These are phyloP conservation scores for Rhododendron molle DNA, from an alignment of 148 eudicot species.

Conservation along the genomic window DNA sequence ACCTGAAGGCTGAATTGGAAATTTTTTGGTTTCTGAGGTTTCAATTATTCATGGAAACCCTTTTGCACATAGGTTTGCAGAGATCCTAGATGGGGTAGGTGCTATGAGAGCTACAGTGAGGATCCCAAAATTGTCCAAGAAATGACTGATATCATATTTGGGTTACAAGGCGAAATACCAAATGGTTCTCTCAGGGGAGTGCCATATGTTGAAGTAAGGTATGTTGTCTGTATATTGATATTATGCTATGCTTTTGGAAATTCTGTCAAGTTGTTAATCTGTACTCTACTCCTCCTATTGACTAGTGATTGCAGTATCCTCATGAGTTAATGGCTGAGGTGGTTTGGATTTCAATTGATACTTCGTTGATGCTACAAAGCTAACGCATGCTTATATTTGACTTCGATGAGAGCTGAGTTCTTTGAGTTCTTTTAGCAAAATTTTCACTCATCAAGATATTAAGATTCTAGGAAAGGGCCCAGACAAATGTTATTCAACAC, in stretches of 20 bases:
- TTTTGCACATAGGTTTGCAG: slow-evolving; percentile 60
- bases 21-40: slow-evolving; percentile 1
- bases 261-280: neutral
- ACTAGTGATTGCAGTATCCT: neutral
- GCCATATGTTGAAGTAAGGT: slow-evolving; percentile 75
- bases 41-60: slow-evolving; percentile 6
- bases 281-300: neutral
- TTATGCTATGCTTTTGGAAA: neutral
- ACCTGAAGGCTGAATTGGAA: neutral
- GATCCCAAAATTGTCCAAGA: slow-evolving; percentile 67
- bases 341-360: neutral
- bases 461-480: neutral
- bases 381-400: neutral
- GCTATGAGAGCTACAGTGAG: slow-evolving; percentile 87
- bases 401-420: no score
- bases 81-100: slow-evolving; percentile 92
- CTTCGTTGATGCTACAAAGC: neutral
- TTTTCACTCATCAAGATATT: neutral
- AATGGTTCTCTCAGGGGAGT: slow-evolving; percentile 42
- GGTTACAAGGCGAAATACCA: slow-evolving; percentile 70
- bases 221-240: slow-evolving; percentile 17
- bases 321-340: neutral
- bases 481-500: neutral
- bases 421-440: neutral
- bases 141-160: slow-evolving; percentile 67